These are phyloP conservation scores for Saccharomyces paradoxus DNA, from an alignment of 805 yeast genomes.

Conservation along the genomic window DNA sequence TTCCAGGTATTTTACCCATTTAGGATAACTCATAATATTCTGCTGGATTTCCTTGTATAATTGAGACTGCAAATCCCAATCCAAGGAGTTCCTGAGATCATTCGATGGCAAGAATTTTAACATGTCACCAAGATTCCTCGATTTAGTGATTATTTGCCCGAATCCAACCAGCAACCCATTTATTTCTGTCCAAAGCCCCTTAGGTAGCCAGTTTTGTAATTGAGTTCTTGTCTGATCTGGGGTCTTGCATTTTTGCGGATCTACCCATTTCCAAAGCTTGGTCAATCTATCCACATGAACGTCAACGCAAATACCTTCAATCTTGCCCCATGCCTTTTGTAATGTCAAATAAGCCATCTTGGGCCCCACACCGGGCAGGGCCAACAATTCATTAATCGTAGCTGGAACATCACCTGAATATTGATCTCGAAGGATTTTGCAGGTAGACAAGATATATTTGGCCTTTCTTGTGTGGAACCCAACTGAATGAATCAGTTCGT, in stretches of 20 bases:
- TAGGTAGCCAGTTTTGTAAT: conserved; percentile 68
- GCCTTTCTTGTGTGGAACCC: conserved; percentile 87
- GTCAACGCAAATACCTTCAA: conserved; percentile 87
- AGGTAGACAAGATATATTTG: conserved; percentile 52
- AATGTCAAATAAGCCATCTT: conserved; percentile 82
- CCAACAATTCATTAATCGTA: conserved; percentile 52
- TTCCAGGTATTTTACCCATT: conserved; percentile 9
- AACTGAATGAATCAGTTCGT: conserved; percentile 61
- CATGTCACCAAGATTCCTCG: conserved; percentile 31
- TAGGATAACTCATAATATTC: conserved; percentile 8
- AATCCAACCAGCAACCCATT: conserved; percentile 87
- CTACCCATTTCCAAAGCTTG: conserved; percentile 74
- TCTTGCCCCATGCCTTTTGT: conserved; percentile 71
- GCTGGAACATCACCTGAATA: conserved; percentile 66
- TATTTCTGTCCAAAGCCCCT: conserved; percentile 69
- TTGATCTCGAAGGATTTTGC: conserved; percentile 41
- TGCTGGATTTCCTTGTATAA: not conserved
- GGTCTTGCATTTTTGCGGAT: conserved; percentile 36
- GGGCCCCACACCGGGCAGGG: conserved; percentile 90
- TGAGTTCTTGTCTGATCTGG: conserved; percentile 71
- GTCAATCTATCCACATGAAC: conserved; percentile 80
- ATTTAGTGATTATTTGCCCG: conserved; percentile 81
- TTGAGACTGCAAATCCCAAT: not conserved
- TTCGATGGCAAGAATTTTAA: not conserved
- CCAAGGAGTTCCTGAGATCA: not conserved